These are phyloP conservation scores for Cubamyces lactineus DNA, from an alignment of 768 basidiomycete species.

Conservation along the genomic window DNA sequence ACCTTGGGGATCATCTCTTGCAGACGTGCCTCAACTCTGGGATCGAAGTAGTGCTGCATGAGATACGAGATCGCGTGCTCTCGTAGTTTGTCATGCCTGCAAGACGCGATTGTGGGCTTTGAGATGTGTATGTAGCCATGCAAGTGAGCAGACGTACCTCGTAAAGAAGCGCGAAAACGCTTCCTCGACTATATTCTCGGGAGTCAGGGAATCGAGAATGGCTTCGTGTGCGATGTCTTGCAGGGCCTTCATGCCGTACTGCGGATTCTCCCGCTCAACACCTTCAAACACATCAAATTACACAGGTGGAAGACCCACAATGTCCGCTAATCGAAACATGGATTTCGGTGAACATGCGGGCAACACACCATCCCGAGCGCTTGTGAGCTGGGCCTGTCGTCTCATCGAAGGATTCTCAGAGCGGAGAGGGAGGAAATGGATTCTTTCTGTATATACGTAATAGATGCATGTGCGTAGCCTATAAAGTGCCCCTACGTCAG, in stretches of 20 bases:
- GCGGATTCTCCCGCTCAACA: background rate
- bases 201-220: conserved; percentile 14
- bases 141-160: conserved; percentile 20
- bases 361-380: background rate
- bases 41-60: conserved; percentile 1
- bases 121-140: background rate
- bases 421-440: conserved; percentile 38
- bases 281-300: background rate
- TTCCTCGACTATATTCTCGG: conserved; percentile 31
- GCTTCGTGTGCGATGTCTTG: conserved; percentile 19
- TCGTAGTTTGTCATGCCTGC: conserved; percentile 6
- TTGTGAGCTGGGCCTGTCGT: background rate
- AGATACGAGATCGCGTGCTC: conserved; percentile 16
- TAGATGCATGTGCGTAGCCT: conserved; percentile 44
- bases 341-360: conserved; percentile 20
- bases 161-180: conserved; percentile 30
- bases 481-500: conserved; percentile 10
- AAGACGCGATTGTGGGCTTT: background rate
- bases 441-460: conserved; percentile 42
- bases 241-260: conserved; percentile 26
- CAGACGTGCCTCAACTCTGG: conserved; percentile 4
- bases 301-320: conserved; percentile 6
- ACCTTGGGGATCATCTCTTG: background rate
- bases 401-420: conserved; percentile 21
- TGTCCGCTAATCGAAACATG: conserved; percentile 28